phyloP scores from a whole-genome alignment of 2,329 filamentous ascomycete genomes.

The Ophiostoma sp. region DNA sequence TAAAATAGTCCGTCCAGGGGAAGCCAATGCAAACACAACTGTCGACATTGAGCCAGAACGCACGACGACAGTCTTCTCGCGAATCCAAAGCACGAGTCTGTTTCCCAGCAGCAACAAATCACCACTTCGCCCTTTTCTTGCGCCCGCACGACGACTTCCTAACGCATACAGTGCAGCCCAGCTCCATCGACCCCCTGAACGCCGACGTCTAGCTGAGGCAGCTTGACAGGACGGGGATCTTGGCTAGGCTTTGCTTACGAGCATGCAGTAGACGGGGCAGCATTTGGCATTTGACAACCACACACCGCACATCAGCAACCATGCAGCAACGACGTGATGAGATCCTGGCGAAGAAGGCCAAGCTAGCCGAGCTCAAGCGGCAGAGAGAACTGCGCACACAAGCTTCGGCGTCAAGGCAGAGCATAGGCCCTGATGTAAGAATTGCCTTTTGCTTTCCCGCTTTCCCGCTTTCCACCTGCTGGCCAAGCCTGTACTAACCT shows the following conservation, averaged over 20 bases:
- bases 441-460: conserved; percentile 29
- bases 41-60: conserved; percentile 2
- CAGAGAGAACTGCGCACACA: conserved; percentile 82
- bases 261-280: background rate
- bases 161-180: background rate
- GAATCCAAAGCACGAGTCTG: background rate
- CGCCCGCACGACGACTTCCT: background rate
- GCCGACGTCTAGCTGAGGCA: background rate
- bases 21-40: conserved; percentile 16
- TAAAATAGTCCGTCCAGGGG: conserved; percentile 10
- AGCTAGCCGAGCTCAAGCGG: conserved; percentile 90
- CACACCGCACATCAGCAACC: conserved; percentile 27
- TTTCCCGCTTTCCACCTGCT: too few species aligned
- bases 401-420: conserved; percentile 62
- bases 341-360: conserved; percentile 93
- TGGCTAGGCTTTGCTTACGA: background rate
- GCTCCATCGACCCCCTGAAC: conserved; percentile 3
- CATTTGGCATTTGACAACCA: background rate
- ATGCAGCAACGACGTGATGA: conserved; percentile 88
- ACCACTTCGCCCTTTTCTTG: background rate
- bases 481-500: background rate
- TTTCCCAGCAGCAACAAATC: background rate
- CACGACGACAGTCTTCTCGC: background rate
- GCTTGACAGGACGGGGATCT: background rate
- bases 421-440: conserved; percentile 63